phyloP scores from a whole-genome alignment of 2,329 filamentous ascomycete genomes.

The Epichloe typhina region DNA sequence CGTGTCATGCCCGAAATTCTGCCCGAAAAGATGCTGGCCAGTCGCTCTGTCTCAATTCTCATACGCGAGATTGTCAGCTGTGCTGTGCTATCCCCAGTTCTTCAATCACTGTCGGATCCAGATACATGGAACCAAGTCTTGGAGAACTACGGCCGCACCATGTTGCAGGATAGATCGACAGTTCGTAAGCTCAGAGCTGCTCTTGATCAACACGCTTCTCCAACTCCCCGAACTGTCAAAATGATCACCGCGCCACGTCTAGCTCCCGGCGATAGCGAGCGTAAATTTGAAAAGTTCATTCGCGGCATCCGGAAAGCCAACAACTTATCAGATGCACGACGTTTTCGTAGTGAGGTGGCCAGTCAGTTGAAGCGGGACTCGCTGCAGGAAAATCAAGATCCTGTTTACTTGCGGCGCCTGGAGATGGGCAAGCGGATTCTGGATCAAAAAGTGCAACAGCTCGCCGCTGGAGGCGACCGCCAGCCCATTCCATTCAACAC shows the following conservation, averaged over 20 bases:
- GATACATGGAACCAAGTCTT: constrained; percentile 97
- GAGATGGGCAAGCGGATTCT: constrained; percentile 85
- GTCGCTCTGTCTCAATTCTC: constrained; percentile 66
- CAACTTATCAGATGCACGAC: constrained; percentile 82
- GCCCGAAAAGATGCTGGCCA: constrained; percentile 60
- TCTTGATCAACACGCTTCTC: constrained; percentile 83
- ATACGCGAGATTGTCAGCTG: constrained; percentile 87
- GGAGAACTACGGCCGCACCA: constrained; percentile 73
- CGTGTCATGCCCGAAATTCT: constrained; percentile 63
- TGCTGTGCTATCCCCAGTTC: constrained; percentile 71
- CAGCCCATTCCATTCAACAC: constrained; percentile 15
- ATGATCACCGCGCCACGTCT: constrained; percentile 66
- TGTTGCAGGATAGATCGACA: constrained; percentile 90
- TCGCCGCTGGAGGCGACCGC: constrained; percentile 54
- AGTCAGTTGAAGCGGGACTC: constrained; percentile 84
- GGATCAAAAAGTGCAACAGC: constrained; percentile 75
- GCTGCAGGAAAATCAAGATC: constrained; percentile 65
- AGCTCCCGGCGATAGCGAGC: constrained; percentile 70
- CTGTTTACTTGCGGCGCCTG: constrained; percentile 72
- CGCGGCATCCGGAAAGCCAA: constrained; percentile 77
- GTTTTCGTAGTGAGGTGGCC: constrained; percentile 82
- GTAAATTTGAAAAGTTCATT: constrained; percentile 90
- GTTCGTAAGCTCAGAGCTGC: constrained; percentile 85
- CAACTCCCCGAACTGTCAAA: constrained; percentile 53
- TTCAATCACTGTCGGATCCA: constrained; percentile 73